Evolutionary conservation across 2,329 filamentous ascomycete species (phyloP).

Genomic region (Sclerotiophoma versabilis): DNA sequence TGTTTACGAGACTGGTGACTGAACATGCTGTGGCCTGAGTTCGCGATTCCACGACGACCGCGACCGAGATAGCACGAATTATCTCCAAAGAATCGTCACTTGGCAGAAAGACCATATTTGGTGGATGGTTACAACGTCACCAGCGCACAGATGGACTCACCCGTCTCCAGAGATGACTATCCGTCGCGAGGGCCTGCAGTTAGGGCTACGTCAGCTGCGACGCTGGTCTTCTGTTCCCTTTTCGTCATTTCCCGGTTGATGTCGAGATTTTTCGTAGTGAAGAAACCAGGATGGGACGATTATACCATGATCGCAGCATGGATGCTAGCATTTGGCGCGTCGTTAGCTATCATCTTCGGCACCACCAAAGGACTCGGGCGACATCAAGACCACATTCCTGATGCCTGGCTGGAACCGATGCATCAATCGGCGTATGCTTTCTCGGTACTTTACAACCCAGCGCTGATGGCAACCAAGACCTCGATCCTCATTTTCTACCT

Average conservation of each 20-base stretch:
- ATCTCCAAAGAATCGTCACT: not conserved
- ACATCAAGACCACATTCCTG: conserved; percentile 67
- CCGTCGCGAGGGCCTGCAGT: conserved; percentile 54
- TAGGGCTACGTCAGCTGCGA: conserved; percentile 73
- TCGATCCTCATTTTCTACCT: conserved; percentile 94
- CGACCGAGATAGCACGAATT: conserved; percentile 34
- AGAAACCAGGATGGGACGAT: conserved; percentile 77
- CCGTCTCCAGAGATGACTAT: conserved; percentile 25
- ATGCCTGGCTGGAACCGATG: conserved; percentile 59
- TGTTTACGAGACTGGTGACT: conserved; percentile 13
- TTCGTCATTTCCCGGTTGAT: conserved; percentile 79
- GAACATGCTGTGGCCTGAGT: conserved; percentile 34
- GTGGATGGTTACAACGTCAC: conserved; percentile 15
- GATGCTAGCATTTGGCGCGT: conserved; percentile 73
- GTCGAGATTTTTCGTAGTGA: conserved; percentile 76
- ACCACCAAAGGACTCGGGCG: conserved; percentile 71
- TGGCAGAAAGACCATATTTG: conserved; percentile 15
- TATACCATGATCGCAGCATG: conserved; percentile 82
- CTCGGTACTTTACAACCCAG: conserved; percentile 75
- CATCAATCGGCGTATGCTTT: conserved; percentile 67
- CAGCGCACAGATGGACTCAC: conserved; percentile 37
- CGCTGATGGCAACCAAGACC: conserved; percentile 88
- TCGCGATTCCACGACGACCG: conserved; percentile 32
- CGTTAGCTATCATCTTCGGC: conserved; percentile 70
- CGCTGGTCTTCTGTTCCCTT: conserved; percentile 72